Evolutionary conservation across 805 yeast genomes (phyloP).

Genomic region (Teunomyces tritomae): DNA sequence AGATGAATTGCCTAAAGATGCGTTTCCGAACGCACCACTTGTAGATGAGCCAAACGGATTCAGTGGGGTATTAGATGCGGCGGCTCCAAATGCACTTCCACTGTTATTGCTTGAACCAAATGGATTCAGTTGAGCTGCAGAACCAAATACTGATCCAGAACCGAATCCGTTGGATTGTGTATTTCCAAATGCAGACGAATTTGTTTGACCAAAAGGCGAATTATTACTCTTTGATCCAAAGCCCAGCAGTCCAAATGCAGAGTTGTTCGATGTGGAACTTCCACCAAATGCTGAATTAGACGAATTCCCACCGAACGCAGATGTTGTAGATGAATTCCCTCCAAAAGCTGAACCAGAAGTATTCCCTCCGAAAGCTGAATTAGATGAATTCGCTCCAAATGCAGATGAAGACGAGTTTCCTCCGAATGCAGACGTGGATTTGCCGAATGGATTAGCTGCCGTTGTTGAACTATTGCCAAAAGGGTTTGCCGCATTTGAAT

Average conservation of each 20-base stretch:
- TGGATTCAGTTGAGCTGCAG: not conserved
- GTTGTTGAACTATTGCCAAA: slow-evolving; percentile 9
- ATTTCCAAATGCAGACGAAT: not conserved
- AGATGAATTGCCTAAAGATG: slow-evolving; percentile 4
- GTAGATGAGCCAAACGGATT: slow-evolving; percentile 14
- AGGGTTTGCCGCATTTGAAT: slow-evolving; percentile 3
- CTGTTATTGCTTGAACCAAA: not conserved
- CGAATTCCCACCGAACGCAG: slow-evolving; percentile 2
- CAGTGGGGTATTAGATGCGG: not conserved
- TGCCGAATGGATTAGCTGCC: not conserved
- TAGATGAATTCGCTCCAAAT: not conserved
- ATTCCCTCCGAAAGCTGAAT: not conserved
- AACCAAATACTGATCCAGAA: not conserved
- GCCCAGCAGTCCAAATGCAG: not conserved
- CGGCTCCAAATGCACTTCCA: slow-evolving; percentile 1
- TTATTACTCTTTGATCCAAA: not conserved
- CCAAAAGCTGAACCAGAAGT: slow-evolving; percentile 4
- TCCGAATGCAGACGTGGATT: slow-evolving; percentile 11
- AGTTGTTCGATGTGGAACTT: not conserved
- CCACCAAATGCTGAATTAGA: not conserved
- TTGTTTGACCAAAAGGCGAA: slow-evolving; percentile 1
- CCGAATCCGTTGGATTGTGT: not conserved
- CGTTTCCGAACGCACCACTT: slow-evolving; percentile 13
- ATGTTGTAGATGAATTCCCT: too few relatives aligned
- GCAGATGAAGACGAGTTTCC: not conserved